Percentiles rank a stretch among this genome's conserved stretches.
phyloP scores from a whole-genome alignment of 2,329 filamentous ascomycete species.

The Aspergillus sp. region DNA sequence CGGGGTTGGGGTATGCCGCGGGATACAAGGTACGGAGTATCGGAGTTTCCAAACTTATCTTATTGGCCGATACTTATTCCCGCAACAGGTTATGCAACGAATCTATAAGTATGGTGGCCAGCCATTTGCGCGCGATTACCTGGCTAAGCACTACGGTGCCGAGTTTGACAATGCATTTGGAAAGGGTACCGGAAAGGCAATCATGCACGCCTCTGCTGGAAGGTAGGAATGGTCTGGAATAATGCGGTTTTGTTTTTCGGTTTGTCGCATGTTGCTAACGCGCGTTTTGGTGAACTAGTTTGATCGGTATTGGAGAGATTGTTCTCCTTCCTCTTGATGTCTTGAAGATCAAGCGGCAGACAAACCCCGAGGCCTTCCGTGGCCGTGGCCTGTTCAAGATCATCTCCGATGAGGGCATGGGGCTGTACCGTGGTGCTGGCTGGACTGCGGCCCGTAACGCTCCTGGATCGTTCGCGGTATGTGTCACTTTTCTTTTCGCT shows the following conservation, averaged over 20 bases:
- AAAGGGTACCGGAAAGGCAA: slow-evolving; percentile 94
- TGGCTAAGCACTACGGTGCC: slow-evolving; percentile 68
- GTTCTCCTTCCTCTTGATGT: slow-evolving; percentile 91
- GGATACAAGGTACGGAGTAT: slow-evolving; percentile 69
- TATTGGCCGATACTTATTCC: slow-evolving; percentile 8
- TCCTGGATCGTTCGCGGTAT: slow-evolving; percentile 88
- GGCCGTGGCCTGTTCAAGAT: slow-evolving; percentile 87
- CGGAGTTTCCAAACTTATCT: background rate
- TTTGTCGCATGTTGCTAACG: slow-evolving; percentile 6
- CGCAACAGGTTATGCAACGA: slow-evolving; percentile 66
- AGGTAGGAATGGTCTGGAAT: slow-evolving; percentile 46
- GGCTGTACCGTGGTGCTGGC: slow-evolving; percentile 89
- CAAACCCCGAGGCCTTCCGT: slow-evolving; percentile 95
- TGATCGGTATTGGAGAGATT: slow-evolving; percentile 97
- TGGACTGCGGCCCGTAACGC: slow-evolving; percentile 98
- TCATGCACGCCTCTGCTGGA: slow-evolving; percentile 94
- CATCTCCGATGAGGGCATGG: slow-evolving; percentile 86
- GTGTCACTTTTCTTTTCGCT: slow-evolving; percentile 31
- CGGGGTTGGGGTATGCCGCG: slow-evolving; percentile 91
- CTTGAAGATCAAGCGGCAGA: slow-evolving; percentile 98
- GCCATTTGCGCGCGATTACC: slow-evolving; percentile 85
- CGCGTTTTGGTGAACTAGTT: slow-evolving; percentile 38
- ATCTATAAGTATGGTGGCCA: slow-evolving; percentile 99
- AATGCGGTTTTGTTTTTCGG: too few relatives aligned
- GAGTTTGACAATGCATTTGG: slow-evolving; percentile 86